These are phyloP conservation scores for Calonectria henricotiae DNA, from an alignment of 2,329 filamentous ascomycete species.

Conservation along the genomic window DNA sequence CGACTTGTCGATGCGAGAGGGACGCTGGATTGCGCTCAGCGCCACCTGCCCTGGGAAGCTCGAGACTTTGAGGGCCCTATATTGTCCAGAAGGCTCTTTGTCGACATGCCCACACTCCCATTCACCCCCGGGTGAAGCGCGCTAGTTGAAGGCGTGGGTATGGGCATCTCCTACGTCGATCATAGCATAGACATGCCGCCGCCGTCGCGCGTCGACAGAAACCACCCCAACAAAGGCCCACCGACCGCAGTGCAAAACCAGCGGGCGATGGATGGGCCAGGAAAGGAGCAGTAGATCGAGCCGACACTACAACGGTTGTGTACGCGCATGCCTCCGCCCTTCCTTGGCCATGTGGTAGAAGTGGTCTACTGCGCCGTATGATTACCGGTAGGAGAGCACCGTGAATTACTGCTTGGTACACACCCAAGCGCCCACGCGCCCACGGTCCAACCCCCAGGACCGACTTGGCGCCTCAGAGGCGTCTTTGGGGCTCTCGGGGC, in stretches of 20 bases:
- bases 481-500: slow-evolving; percentile 21
- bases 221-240: slow-evolving; percentile 10
- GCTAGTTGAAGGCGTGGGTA: slow-evolving; percentile 29
- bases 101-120: slow-evolving; percentile 15
- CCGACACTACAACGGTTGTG: slow-evolving; percentile 13
- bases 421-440: slow-evolving; percentile 24
- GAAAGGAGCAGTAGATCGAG: neutral
- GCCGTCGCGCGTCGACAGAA: slow-evolving; percentile 14
- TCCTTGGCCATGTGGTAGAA: slow-evolving; percentile 25
- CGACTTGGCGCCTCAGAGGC: slow-evolving; percentile 9
- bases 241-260: slow-evolving; percentile 11
- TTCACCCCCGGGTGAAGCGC: slow-evolving; percentile 17
- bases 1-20: slow-evolving; percentile 18
- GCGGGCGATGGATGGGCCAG: slow-evolving; percentile 2
- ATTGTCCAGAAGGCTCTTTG: neutral
- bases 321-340: slow-evolving; percentile 9
- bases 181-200: slow-evolving; percentile 29
- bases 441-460: slow-evolving; percentile 25
- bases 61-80: neutral
- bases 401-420: slow-evolving; percentile 5
- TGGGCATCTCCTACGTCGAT: slow-evolving; percentile 38
- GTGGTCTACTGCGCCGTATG: slow-evolving; percentile 9
- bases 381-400: slow-evolving; percentile 20
- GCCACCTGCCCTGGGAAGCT: slow-evolving; percentile 17
- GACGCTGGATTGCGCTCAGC: slow-evolving; percentile 2